Percentiles rank a stretch among this genome's conserved stretches.
Evolutionary conservation across 192 early-diverging fungal species (phyloP).

Genomic region (Spinellus fusiger): DNA sequence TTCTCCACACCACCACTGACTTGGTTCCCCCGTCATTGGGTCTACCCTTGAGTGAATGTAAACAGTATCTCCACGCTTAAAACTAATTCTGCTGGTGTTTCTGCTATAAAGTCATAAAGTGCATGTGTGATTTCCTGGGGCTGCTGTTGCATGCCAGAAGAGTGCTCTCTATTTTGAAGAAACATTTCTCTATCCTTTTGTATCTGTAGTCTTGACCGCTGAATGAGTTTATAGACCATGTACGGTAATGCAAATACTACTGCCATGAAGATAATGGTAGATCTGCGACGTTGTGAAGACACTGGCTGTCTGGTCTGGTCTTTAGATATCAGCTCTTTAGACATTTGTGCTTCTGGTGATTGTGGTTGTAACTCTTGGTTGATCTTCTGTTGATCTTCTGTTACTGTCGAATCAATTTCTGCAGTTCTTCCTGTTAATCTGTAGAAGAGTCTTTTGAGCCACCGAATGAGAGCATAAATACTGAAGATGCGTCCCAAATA

Average conservation of each 20-base stretch:
- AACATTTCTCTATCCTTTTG: constrained; percentile 32
- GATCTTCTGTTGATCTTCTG: constrained; percentile 21
- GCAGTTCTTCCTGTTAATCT: constrained; percentile 59
- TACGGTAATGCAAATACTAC: constrained; percentile 89
- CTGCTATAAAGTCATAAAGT: constrained; percentile 75
- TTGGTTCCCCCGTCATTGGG: constrained; percentile 58
- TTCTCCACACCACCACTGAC: constrained; percentile 90
- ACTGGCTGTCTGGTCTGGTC: constrained; percentile 18
- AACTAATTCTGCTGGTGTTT: constrained; percentile 76
- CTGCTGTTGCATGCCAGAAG: not conserved
- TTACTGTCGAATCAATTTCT: constrained; percentile 67
- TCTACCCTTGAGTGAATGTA: constrained; percentile 83
- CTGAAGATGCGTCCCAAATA: constrained; percentile 84
- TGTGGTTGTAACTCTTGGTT: constrained; percentile 68
- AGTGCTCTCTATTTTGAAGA: constrained; percentile 2
- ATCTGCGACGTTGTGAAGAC: constrained; percentile 49
- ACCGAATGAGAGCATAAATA: constrained; percentile 69
- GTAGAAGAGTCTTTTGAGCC: constrained; percentile 59
- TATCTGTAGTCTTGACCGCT: constrained; percentile 40
- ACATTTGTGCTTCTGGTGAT: no score
- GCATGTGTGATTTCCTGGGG: constrained; percentile 81
- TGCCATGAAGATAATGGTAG: constrained; percentile 77
- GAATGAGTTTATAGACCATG: constrained; percentile 84
- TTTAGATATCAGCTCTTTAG: constrained; percentile 22
- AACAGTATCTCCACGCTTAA: constrained; percentile 84